Conservation (phyloP, 371 early-diverging fungal species). For the Mucor racemosus region DNA sequence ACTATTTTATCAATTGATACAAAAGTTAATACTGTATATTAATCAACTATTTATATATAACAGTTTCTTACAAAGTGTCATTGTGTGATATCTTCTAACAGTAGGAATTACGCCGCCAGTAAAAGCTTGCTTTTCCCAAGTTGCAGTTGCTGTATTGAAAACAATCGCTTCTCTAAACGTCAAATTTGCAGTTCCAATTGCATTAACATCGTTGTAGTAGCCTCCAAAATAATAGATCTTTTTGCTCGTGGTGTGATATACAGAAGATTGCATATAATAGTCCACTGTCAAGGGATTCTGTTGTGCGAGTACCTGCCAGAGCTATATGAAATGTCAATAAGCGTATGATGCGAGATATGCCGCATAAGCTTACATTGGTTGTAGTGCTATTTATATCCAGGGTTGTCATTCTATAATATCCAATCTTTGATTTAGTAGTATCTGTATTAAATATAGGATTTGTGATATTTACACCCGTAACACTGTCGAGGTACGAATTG, state of each 20-base stretch:
- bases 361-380: neutral
- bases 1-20: neutral
- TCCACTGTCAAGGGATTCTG: neutral
- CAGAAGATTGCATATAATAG: neutral
- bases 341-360: neutral
- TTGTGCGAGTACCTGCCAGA: neutral
- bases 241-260: neutral
- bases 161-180: neutral
- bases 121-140: neutral
- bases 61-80: neutral
- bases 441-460: neutral
- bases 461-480: neutral
- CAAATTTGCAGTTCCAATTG: neutral
- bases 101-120: neutral
- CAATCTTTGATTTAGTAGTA: neutral
- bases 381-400: neutral
- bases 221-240: slow-evolving; percentile 2
- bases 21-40: neutral
- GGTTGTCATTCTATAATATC: neutral
- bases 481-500: neutral
- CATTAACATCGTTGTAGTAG: neutral
- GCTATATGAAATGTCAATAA: neutral
- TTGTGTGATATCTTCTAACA: neutral
- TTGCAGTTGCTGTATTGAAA: neutral
- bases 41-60: neutral